Conservation (phyloP, 1,284 basidiomycete species). For the Rhodotorula glutinis region DNA sequence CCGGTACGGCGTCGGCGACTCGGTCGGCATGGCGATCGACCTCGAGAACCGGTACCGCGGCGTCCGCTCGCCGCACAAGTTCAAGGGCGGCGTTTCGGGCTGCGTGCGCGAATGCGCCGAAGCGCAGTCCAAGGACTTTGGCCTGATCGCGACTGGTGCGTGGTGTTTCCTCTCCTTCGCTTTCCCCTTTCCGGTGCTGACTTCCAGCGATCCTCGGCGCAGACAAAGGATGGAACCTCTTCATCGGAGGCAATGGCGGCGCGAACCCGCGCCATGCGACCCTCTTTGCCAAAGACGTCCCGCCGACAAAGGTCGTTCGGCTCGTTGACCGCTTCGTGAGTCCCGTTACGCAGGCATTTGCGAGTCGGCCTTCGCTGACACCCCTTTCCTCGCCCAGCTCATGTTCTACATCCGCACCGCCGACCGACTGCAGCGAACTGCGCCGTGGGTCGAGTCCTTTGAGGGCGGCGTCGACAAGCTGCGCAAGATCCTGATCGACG, state of each 20-base stretch:
- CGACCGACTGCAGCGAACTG: conserved; percentile 58
- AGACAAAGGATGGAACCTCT: conserved; percentile 73
- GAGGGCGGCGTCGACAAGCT: conserved; percentile 68
- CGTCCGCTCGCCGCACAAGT: conserved; percentile 65
- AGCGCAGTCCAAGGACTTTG: conserved; percentile 59
- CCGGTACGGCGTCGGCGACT: conserved; percentile 67
- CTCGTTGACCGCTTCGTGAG: conserved; percentile 63
- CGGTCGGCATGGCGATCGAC: conserved; percentile 67
- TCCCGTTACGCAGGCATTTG: background rate
- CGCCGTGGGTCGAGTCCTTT: conserved; percentile 69
- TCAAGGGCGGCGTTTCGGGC: conserved; percentile 72
- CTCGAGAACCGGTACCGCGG: conserved; percentile 73
- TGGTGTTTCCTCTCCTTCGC: no score
- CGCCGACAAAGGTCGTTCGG: conserved; percentile 61
- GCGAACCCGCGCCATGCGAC: conserved; percentile 62
- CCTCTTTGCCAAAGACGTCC: conserved; percentile 59
- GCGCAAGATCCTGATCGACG: conserved; percentile 65
- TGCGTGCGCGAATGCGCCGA: conserved; percentile 73
- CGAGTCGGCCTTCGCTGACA: background rate
- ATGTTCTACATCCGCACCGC: conserved; percentile 68
- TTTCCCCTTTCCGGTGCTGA: background rate
- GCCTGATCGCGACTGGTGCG: conserved; percentile 4
- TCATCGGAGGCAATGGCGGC: conserved; percentile 70
- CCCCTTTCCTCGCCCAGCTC: conserved; percentile 3
- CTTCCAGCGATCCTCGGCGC: conserved; percentile 39